Evolutionary conservation across 345 rosid genomes (phyloP), one percentile per base, ranked within the genome.

Genomic region (Hibiscus trionum): DNA sequence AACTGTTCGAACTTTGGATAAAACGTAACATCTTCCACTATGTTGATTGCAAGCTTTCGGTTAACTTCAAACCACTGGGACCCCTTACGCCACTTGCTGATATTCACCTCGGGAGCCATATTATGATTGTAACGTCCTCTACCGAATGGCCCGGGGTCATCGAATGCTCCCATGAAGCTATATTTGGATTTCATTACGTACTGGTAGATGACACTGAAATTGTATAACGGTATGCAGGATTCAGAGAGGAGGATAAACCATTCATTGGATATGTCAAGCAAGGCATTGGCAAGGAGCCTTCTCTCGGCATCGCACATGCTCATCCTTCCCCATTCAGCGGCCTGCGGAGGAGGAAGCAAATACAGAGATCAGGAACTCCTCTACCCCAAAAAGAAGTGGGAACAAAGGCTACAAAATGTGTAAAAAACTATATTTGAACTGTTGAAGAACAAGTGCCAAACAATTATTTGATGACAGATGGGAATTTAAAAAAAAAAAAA

Each of bases 281-380:
- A 77, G 0, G 99, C 98, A 9, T 91, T 96, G 29, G 99, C 97
- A 1, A 96, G 80, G 53, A 96, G 98, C 76, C 99, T 86, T 77
- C 81, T 86, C 78, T 96, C 97, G 3, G 97, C 98, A 77, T 96
- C 98, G 15, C 98, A 93, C 89, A 96, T 91, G 66, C 91, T 86
- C 99, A 96, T 96, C 84, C 77, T 88, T 66, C 99, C 99, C 99
- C 99, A 96, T 76, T 93, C 93, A 56, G 97, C 79, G 26, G 85
- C 83, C 98, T 95, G 87, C 67, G 42, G 46, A 42, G 42, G 46
- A 42, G 21, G 49, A 74, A 57, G 82, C 11, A 63, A 72, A 62
- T 63, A 61, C 33, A 66, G 46, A 62, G 58, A 58, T 58, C 7
- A 58, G 15, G 21, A 58, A 35, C 66, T 64, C 49, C 68, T 17